phyloP scores from a whole-genome alignment of 495 filamentous ascomycete species.

The Amphirosellinia nigrospora region DNA sequence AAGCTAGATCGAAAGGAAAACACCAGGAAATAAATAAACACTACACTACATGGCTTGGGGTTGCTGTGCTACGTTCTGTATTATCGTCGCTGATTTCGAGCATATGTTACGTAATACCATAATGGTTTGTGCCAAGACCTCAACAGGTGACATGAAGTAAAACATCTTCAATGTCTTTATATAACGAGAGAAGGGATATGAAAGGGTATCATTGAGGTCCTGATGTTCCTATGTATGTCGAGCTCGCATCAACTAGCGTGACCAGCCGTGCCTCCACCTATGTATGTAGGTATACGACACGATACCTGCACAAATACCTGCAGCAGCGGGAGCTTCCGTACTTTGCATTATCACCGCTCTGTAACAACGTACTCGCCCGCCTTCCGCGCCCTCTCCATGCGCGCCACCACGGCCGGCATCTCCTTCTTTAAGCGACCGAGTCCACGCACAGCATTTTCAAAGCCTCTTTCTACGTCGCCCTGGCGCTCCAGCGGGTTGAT shows the following conservation, averaged over 20 bases:
- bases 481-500: conserved; percentile 50
- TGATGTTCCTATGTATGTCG: background rate
- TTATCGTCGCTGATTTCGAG: no score
- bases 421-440: conserved; percentile 61
- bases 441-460: conserved; percentile 58
- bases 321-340: no score
- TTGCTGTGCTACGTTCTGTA: background rate
- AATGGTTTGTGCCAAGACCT: no score
- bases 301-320: background rate
- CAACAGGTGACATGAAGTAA: background rate
- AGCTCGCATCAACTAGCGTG: background rate
- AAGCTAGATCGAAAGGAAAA: conserved; percentile 19
- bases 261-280: background rate
- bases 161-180: background rate
- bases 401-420: conserved; percentile 74
- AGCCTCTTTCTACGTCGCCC: conserved; percentile 57
- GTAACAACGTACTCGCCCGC: conserved; percentile 66
- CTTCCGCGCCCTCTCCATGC: conserved; percentile 75
- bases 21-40: conserved; percentile 30
- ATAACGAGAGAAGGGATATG: background rate
- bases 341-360: conserved; percentile 42
- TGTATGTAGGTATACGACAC: no score
- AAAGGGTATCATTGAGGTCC: conserved; percentile 22
- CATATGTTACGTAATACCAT: no score
- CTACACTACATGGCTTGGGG: conserved; percentile 8